phyloP scores from a whole-genome alignment of 768 basidiomycete genomes.

The Psilocybe cyanescens region DNA sequence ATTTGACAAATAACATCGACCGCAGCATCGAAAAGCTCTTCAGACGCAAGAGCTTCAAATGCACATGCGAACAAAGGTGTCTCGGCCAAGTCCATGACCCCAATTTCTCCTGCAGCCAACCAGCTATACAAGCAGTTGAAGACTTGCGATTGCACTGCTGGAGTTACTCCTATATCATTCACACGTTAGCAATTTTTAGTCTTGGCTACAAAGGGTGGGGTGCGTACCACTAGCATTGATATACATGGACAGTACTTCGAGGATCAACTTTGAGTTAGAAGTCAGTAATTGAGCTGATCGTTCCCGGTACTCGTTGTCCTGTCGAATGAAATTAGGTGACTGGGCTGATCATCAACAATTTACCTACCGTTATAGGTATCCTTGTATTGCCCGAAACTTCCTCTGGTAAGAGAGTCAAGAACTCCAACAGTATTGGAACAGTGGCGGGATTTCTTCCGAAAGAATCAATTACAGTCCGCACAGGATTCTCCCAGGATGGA shows the following conservation, averaged over 20 bases:
- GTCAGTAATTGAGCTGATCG: constrained; percentile 66
- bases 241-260: constrained; percentile 86
- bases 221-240: constrained; percentile 81
- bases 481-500: constrained; percentile 81
- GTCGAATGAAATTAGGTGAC: constrained; percentile 6
- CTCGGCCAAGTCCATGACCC: constrained; percentile 61
- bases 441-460: constrained; percentile 86
- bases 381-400: constrained; percentile 83
- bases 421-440: constrained; percentile 85
- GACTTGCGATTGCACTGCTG: constrained; percentile 75
- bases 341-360: background rate
- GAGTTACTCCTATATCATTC: constrained; percentile 70
- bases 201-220: background rate
- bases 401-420: constrained; percentile 90
- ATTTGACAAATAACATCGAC: constrained; percentile 92
- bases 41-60: constrained; percentile 83
- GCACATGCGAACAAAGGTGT: constrained; percentile 81
- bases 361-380: constrained; percentile 85
- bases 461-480: constrained; percentile 78
- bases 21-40: constrained; percentile 90
- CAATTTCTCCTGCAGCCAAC: constrained; percentile 87
- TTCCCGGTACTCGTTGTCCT: constrained; percentile 80
- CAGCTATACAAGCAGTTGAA: constrained; percentile 88
- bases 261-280: constrained; percentile 68
- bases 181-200: constrained; percentile 2